phyloP scores from a whole-genome alignment of 1,139 yeast species.

The Meyerozyma guilliermondii region DNA sequence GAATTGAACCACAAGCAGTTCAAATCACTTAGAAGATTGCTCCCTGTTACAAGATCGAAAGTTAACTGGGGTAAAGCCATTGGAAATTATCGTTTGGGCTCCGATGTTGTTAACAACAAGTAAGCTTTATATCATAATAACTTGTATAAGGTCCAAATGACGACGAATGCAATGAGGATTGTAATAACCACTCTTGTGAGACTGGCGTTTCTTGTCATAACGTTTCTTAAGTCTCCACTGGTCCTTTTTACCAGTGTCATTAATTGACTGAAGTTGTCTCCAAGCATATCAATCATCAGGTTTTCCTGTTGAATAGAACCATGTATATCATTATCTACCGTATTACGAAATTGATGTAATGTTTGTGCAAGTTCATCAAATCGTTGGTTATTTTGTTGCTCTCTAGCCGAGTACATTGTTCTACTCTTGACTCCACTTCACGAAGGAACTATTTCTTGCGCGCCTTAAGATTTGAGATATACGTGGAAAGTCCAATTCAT shows the following conservation, averaged over 20 bases:
- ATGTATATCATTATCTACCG: slow-evolving; percentile 41
- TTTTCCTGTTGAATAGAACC: slow-evolving; percentile 39
- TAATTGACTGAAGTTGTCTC: slow-evolving; percentile 57
- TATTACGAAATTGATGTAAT: slow-evolving; percentile 39
- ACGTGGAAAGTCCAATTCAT: background rate
- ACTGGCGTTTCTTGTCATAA: slow-evolving; percentile 42
- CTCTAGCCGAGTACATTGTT: slow-evolving; percentile 38
- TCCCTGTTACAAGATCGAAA: slow-evolving; percentile 87
- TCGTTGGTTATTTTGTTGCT: slow-evolving; percentile 40
- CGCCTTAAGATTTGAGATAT: slow-evolving; percentile 14
- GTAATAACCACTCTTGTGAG: slow-evolving; percentile 30
- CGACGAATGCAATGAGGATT: slow-evolving; percentile 8
- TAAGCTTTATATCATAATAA: slow-evolving; percentile 7
- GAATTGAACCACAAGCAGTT: slow-evolving; percentile 76
- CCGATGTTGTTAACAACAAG: slow-evolving; percentile 57
- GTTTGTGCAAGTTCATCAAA: slow-evolving; percentile 44
- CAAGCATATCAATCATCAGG: slow-evolving; percentile 41
- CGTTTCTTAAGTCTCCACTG: slow-evolving; percentile 56
- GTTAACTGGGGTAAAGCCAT: slow-evolving; percentile 95
- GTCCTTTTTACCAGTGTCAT: slow-evolving; percentile 60
- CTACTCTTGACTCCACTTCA: slow-evolving; percentile 14
- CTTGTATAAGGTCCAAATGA: slow-evolving; percentile 11
- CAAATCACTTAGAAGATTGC: slow-evolving; percentile 80
- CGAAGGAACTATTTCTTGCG: background rate
- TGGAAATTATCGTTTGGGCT: slow-evolving; percentile 84